phyloP scores from a whole-genome alignment of 495 filamentous ascomycete species.

The Rhizodiscina lignyota region DNA sequence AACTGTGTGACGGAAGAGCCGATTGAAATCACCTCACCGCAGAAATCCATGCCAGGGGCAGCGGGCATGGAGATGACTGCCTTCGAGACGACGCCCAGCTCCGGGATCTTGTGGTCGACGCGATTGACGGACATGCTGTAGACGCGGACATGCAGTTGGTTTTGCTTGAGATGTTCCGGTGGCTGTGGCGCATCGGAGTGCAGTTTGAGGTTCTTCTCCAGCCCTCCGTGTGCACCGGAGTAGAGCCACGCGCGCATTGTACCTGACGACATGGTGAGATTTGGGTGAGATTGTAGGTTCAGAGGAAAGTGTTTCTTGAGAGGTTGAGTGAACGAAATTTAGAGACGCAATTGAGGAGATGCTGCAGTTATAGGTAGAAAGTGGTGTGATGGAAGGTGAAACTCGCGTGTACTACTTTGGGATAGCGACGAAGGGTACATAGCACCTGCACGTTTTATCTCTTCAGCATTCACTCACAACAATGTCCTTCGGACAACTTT shows the following conservation, averaged over 20 bases:
- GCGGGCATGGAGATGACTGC: conserved; percentile 9
- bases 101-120: conserved; percentile 18
- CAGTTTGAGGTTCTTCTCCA: conserved; percentile 16
- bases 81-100: conserved; percentile 10
- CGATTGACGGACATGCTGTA: conserved; percentile 16
- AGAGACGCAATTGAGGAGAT: too few species aligned
- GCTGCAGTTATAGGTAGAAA: too few species aligned
- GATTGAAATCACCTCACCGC: conserved; percentile 11
- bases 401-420: too few species aligned
- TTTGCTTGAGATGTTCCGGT: conserved; percentile 1
- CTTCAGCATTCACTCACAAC: too few species aligned
- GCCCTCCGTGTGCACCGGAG: conserved; percentile 7
- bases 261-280: conserved; percentile 3
- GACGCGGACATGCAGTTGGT: conserved; percentile 16
- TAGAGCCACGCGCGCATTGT: conserved; percentile 18
- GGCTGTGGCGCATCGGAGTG: conserved; percentile 6
- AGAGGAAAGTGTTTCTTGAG: too few species aligned
- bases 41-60: conserved; percentile 16
- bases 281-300: too few species aligned
- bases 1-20: conserved; percentile 5
- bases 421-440: too few species aligned
- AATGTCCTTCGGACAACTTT: too few species aligned
- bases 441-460: too few species aligned
- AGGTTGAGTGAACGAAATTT: too few species aligned
- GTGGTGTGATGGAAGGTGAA: too few species aligned